Base-by-base conservation (phyloP, 2,329 filamentous ascomycete species). In the Aspergillus fumigatiaffinis region DNA sequence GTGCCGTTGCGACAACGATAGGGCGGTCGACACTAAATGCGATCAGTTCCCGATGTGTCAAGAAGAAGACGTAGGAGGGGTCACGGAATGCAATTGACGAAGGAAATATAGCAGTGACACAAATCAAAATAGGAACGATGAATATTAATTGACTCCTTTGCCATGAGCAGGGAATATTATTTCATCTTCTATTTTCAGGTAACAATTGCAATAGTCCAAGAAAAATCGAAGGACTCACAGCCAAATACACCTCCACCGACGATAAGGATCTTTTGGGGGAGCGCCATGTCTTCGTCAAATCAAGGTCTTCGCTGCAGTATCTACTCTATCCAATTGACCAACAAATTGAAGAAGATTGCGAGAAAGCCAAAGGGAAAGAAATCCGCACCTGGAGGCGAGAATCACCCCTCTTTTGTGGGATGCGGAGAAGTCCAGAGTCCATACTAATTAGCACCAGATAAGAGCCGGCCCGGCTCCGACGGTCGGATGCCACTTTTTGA, bases 1-100 rank as follows among this genome's bases (percentile, higher is more conserved):
- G 38, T 78, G 77, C 38, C 88, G 84, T 62, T 82, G 81, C 58
- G 87, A 79, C 50, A 97, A 82, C 14, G 89, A 82, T 62, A 87
- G 85, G 52, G 91, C 90, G 23, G 86, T 88, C 7, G 84, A 83
- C 54, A 89, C 75, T 77, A 62, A 12, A 3, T 49, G 14, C 26
- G 50, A 61, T 53, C 60, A 56, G 46, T n/a, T 47, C 9, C 41
- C 26, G 14, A 23, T 17, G 21, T 53, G 23, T 42, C 21, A 20
- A 42, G n/a, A n/a, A n/a, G n/a, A 32, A 38, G 21, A 46, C 17
- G 14, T 26, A 23, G 49, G 51, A 48, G 23, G n/a, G 3, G 28
- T 29, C 28, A 32, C 49, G 20, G 21, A 35, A 17, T 35, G 32
- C 32, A 38, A 38, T 38, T 38, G 14, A 38, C 32, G 1, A 38